phyloP scores from a whole-genome alignment of 345 rosid genomes.

The Mercurialis annua region DNA sequence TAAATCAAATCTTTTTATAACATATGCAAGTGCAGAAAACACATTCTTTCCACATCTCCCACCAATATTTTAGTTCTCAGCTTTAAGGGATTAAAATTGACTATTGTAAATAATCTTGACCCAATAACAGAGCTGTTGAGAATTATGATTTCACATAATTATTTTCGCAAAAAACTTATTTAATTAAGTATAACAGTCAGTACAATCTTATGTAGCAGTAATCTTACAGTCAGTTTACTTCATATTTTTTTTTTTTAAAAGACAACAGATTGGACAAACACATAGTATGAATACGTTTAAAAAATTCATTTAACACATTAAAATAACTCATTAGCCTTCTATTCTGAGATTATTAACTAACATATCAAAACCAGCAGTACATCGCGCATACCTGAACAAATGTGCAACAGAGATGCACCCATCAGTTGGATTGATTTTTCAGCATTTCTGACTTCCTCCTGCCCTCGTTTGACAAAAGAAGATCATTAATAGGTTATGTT shows the following conservation, averaged over 20 bases:
- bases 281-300: neutral
- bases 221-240: neutral
- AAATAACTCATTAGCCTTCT: neutral
- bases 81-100: neutral
- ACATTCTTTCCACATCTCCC: neutral
- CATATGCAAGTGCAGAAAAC: neutral
- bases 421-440: constrained; percentile 65
- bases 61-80: neutral
- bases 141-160: neutral
- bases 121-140: neutral
- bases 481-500: neutral
- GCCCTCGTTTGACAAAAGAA: neutral
- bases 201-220: constrained; percentile 1
- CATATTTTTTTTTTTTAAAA: neutral
- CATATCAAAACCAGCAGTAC: constrained; percentile 1
- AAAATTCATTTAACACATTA: neutral
- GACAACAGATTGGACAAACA: neutral
- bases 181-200: neutral
- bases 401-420: constrained; percentile 68
- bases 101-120: neutral
- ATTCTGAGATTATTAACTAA: neutral
- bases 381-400: constrained; percentile 45
- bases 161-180: neutral
- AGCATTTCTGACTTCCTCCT: constrained; percentile 22
- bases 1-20: neutral